Percentiles rank a stretch among this genome's conserved stretches.
Evolutionary conservation across 2,329 filamentous ascomycete genomes (phyloP).

Genomic region (Ophiostoma ulmi): DNA sequence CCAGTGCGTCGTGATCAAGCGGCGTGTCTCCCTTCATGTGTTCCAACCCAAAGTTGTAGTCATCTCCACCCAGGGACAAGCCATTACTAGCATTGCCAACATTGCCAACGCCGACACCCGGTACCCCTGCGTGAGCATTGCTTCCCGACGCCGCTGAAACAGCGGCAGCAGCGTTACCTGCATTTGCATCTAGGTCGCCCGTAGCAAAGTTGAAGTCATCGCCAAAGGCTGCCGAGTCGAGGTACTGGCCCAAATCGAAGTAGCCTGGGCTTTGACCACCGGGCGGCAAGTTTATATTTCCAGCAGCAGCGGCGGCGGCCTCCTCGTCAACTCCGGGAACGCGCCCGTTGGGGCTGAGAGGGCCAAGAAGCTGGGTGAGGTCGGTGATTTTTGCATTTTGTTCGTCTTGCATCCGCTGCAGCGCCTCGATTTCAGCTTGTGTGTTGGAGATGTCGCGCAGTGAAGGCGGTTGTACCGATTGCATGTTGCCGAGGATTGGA

Average conservation of each 20-base stretch:
- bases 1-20: neutral
- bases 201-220: conserved; percentile 48
- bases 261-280: conserved; percentile 33
- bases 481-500: conserved; percentile 45
- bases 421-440: conserved; percentile 68
- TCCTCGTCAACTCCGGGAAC: conserved; percentile 63
- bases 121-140: neutral
- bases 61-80: conserved; percentile 1
- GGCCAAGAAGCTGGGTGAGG: conserved; percentile 67
- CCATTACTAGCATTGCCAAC: neutral
- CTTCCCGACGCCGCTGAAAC: neutral
- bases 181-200: conserved; percentile 32
- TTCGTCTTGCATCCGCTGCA: conserved; percentile 72
- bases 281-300: neutral
- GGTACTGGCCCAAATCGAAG: conserved; percentile 48
- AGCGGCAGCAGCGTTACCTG: conserved; percentile 25
- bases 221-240: conserved; percentile 42
- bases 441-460: conserved; percentile 63
- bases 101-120: neutral
- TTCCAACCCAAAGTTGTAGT: conserved; percentile 18
- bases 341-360: conserved; percentile 71
- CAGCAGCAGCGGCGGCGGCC: conserved; percentile 25
- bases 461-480: conserved; percentile 48
- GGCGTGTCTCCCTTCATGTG: neutral
- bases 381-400: conserved; percentile 73